Base-by-base conservation (phyloP, 2,329 filamentous ascomycete species). In the Scolecobasidium constrictum region DNA sequence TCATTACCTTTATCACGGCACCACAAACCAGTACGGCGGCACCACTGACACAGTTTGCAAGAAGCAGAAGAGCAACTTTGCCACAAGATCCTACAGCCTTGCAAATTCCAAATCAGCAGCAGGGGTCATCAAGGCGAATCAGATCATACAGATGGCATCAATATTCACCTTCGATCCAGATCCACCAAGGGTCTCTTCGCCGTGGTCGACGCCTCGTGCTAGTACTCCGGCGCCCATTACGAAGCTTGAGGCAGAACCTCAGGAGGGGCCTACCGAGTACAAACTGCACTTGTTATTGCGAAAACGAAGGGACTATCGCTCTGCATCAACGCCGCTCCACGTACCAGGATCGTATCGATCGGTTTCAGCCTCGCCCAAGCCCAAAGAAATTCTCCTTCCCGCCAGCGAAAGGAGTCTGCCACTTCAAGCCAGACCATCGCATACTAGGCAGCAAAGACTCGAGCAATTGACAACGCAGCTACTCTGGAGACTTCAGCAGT, bases 91-190 rank as follows among this genome's bases (percentile, higher is more conserved):
- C n/a, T n/a, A n/a, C n/a, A n/a, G n/a, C n/a, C n/a, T n/a, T n/a
- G n/a, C n/a, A n/a, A n/a, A n/a, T n/a, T n/a, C n/a, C n/a, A n/a
- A n/a, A n/a, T n/a, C n/a, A n/a, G n/a, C n/a, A n/a, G n/a, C n/a
- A n/a, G n/a, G n/a, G n/a, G n/a, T n/a, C n/a, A n/a, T n/a, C n/a
- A n/a, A n/a, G n/a, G n/a, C n/a, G n/a, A n/a, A n/a, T n/a, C n/a
- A n/a, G n/a, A n/a, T n/a, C n/a, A n/a, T n/a, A n/a, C n/a, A 31
- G 9, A 93, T 92, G 85, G 90, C 92, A 46, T 95, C 90, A 11
- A 86, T 98, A 52, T 98, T 98, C 60, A 95, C 90, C 0, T 98
- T 85, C 58, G 86, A 95, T 48, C 80, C 86, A 2, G 83, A 94
- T 50, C 86, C 87, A 36, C 85, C 86, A 2, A 72, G 85, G 59